These are phyloP conservation scores for Cryptococcus deneoformans DNA, from an alignment of 1,284 basidiomycete species.

Conservation along the genomic window DNA sequence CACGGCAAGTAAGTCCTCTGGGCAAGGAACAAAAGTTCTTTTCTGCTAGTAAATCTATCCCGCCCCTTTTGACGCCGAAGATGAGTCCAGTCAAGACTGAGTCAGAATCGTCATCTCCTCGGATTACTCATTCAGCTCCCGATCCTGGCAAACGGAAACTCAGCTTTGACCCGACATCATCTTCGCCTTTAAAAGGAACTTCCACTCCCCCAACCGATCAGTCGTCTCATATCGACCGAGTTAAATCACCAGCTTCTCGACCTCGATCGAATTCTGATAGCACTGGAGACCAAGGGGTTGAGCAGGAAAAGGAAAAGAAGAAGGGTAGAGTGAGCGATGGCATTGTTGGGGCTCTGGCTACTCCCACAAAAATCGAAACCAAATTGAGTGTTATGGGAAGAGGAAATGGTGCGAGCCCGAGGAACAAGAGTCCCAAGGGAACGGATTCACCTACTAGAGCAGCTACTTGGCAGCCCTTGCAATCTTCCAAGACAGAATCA, in stretches of 20 bases:
- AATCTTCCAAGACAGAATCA: neutral
- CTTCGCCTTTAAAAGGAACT: neutral
- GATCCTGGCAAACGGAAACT: neutral
- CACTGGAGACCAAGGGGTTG: neutral
- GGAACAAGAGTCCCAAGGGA: neutral
- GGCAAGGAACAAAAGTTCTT: slow-evolving; percentile 1
- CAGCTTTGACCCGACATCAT: neutral
- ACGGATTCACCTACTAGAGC: too few relatives aligned
- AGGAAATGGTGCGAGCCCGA: neutral
- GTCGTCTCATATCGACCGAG: neutral
- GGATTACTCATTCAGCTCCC: neutral
- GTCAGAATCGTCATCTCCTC: neutral
- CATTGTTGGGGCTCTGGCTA: neutral
- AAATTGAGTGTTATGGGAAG: neutral
- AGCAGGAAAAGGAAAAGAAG: slow-evolving; percentile 1
- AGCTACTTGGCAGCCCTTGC: too few relatives aligned
- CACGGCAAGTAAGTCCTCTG: slow-evolving; percentile 1
- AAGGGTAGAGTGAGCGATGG: slow-evolving; percentile 12
- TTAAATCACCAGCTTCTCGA: neutral
- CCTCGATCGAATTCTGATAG: slow-evolving; percentile 6
- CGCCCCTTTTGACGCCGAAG: neutral
- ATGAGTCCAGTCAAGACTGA: neutral
- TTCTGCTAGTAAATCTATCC: neutral
- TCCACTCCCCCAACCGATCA: neutral
- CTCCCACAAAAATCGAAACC: neutral